Conservation (phyloP, 2,329 filamentous ascomycete species). For the Paracorniculantispora psalliotae region DNA sequence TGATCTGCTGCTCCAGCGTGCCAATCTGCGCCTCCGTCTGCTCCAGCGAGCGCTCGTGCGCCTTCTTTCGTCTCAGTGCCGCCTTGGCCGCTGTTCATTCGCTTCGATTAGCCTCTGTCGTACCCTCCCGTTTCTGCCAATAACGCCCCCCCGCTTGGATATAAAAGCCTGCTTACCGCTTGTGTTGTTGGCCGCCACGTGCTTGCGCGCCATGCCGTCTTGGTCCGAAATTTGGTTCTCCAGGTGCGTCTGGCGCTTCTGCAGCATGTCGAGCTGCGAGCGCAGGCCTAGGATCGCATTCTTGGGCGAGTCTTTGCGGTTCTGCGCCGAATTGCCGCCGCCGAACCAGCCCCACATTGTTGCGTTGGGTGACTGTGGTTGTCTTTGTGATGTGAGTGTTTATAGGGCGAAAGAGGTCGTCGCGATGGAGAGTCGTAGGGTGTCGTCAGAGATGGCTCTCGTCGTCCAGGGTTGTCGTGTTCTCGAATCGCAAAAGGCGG, state of each 20-base stretch:
- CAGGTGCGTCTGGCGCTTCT: slow-evolving; percentile 90
- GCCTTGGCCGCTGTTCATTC: slow-evolving; percentile 70
- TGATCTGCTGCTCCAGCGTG: slow-evolving; percentile 92
- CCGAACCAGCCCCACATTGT: slow-evolving; percentile 87
- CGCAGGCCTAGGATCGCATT: slow-evolving; percentile 89
- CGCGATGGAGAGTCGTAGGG: not conserved
- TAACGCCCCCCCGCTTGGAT: not conserved
- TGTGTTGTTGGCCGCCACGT: slow-evolving; percentile 77
- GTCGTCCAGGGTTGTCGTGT: not conserved
- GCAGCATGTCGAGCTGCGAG: slow-evolving; percentile 91
- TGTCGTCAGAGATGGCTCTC: not conserved
- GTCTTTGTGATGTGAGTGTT: slow-evolving; percentile 11
- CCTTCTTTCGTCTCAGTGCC: slow-evolving; percentile 90
- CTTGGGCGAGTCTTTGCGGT: slow-evolving; percentile 91
- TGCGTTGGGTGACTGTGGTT: slow-evolving; percentile 10
- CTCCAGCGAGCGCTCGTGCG: slow-evolving; percentile 83
- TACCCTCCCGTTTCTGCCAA: not conserved
- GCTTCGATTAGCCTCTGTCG: not conserved
- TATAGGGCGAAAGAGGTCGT: not conserved
- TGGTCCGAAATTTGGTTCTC: slow-evolving; percentile 92
- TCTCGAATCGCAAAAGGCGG: slow-evolving; percentile 4
- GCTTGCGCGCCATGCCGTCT: slow-evolving; percentile 81
- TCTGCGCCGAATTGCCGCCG: slow-evolving; percentile 72
- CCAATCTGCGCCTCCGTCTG: slow-evolving; percentile 86
- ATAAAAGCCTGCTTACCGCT: slow-evolving; percentile 58